Evolutionary conservation across 78 protist genomes (phyloP).

Genomic region (Dictyostelium citrinum): DNA sequence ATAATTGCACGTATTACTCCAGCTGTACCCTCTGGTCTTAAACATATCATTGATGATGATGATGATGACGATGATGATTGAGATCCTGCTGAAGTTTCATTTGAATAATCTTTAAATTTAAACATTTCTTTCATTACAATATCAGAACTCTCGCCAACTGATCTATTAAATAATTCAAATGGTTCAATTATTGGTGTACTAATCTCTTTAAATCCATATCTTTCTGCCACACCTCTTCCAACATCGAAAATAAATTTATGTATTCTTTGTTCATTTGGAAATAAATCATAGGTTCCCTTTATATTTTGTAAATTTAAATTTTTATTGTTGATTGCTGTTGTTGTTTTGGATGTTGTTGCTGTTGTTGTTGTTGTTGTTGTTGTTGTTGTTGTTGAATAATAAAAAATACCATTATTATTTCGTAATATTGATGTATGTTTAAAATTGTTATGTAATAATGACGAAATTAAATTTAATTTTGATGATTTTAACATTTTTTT

Average conservation of each 20-base stretch:
- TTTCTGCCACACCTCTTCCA: neutral
- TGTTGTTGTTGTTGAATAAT: neutral
- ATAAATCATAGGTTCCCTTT: slow-evolving; percentile 44
- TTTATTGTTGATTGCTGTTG: neutral
- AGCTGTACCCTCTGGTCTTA: slow-evolving; percentile 86
- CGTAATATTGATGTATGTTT: neutral
- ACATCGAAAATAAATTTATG: neutral
- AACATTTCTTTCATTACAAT: slow-evolving; percentile 84
- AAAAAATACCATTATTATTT: neutral
- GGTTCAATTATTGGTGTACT: slow-evolving; percentile 79
- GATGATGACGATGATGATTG: neutral
- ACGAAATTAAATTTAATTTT: neutral
- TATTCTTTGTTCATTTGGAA: slow-evolving; percentile 18
- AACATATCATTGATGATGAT: neutral
- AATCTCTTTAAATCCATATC: slow-evolving; percentile 38
- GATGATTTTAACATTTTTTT: neutral
- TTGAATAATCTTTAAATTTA: slow-evolving; percentile 9
- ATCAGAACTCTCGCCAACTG: slow-evolving; percentile 72
- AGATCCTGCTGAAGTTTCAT: neutral
- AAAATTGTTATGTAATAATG: neutral
- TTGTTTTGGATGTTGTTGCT: neutral
- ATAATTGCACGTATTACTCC: slow-evolving; percentile 62
- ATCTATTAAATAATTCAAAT: slow-evolving; percentile 30
- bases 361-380: neutral
- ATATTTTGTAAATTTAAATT: neutral